These are phyloP conservation scores for Tylopilus balloui DNA, from an alignment of 768 basidiomycete genomes.

Conservation along the genomic window DNA sequence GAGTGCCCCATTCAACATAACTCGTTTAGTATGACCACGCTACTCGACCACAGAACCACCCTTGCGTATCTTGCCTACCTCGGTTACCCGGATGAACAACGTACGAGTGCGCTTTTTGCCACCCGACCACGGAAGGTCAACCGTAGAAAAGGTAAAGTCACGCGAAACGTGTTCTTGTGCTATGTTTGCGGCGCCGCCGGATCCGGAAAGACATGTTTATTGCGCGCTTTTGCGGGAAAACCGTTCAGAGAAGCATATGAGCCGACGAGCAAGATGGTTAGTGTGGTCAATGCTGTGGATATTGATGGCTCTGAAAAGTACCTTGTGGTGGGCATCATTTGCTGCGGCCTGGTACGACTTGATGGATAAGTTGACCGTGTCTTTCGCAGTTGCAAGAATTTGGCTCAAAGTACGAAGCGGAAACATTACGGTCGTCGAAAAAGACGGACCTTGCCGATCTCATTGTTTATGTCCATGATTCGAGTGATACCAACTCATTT, in stretches of 20 bases:
- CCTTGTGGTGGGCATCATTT: slow-evolving; percentile 68
- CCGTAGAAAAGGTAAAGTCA: slow-evolving; percentile 80
- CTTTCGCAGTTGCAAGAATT: slow-evolving; percentile 85
- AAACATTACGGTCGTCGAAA: slow-evolving; percentile 82
- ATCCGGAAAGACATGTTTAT: slow-evolving; percentile 86
- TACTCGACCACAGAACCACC: slow-evolving; percentile 89
- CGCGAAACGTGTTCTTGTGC: slow-evolving; percentile 87
- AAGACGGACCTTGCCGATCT: slow-evolving; percentile 93
- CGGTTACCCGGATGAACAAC: slow-evolving; percentile 76
- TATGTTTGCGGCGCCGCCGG: slow-evolving; percentile 96
- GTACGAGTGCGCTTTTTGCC: slow-evolving; percentile 80
- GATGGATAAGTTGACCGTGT: background rate
- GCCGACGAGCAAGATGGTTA: slow-evolving; percentile 85
- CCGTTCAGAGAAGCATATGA: slow-evolving; percentile 71
- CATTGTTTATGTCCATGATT: slow-evolving; percentile 94
- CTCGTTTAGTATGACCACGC: slow-evolving; percentile 81
- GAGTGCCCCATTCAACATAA: slow-evolving; percentile 1
- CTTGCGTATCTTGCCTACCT: slow-evolving; percentile 94
- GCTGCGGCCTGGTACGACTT: slow-evolving; percentile 33
- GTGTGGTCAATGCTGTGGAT: slow-evolving; percentile 93
- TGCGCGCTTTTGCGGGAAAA: slow-evolving; percentile 84
- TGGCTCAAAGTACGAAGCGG: slow-evolving; percentile 91
- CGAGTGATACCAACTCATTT: slow-evolving; percentile 97
- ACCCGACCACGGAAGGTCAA: slow-evolving; percentile 83
- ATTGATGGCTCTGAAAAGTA: slow-evolving; percentile 95